These are phyloP conservation scores for Salvia sclarea DNA, from an alignment of 305 asterid genomes.

Conservation along the genomic window DNA sequence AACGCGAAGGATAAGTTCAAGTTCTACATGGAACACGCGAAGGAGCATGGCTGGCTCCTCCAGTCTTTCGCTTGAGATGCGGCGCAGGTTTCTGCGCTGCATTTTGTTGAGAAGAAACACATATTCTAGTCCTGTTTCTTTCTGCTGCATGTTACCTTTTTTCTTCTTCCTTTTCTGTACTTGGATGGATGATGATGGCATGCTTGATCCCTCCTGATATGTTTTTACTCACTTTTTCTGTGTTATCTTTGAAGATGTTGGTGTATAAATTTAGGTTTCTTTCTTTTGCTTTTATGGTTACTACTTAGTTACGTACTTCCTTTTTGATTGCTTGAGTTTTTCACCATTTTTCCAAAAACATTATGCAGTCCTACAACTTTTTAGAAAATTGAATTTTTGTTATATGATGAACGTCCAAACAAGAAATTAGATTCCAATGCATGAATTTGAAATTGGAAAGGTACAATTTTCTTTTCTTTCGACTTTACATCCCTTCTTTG, in stretches of 20 bases:
- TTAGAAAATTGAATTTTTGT: too few relatives aligned
- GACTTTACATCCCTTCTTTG: too few relatives aligned
- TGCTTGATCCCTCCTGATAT: slow-evolving; percentile 13
- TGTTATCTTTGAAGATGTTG: slow-evolving; percentile 7
- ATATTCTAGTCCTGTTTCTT: background rate
- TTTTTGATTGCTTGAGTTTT: background rate
- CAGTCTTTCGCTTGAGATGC: slow-evolving; percentile 38
- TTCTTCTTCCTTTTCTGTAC: slow-evolving; percentile 11
- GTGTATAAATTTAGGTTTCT: slow-evolving; percentile 39
- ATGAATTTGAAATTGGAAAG: background rate
- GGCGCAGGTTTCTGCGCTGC: slow-evolving; percentile 26
- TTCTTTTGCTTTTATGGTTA: background rate
- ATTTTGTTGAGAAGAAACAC: slow-evolving; percentile 37
- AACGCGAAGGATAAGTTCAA: slow-evolving; percentile 74
- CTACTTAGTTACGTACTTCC: background rate
- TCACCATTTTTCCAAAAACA: background rate
- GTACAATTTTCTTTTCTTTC: too few relatives aligned
- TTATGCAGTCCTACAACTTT: too few relatives aligned
- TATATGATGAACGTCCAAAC: too few relatives aligned
- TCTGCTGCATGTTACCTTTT: slow-evolving; percentile 15
- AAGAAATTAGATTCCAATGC: too few relatives aligned
- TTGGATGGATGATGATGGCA: slow-evolving; percentile 26
- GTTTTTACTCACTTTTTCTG: slow-evolving; percentile 10
- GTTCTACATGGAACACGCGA: slow-evolving; percentile 59
- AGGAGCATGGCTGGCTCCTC: slow-evolving; percentile 67